A percentile compares a stretch with the other conserved stretches of the same genome.
These are phyloP conservation scores for Neobulgaria alba DNA, from an alignment of 2,329 filamentous ascomycete genomes.

Conservation along the genomic window DNA sequence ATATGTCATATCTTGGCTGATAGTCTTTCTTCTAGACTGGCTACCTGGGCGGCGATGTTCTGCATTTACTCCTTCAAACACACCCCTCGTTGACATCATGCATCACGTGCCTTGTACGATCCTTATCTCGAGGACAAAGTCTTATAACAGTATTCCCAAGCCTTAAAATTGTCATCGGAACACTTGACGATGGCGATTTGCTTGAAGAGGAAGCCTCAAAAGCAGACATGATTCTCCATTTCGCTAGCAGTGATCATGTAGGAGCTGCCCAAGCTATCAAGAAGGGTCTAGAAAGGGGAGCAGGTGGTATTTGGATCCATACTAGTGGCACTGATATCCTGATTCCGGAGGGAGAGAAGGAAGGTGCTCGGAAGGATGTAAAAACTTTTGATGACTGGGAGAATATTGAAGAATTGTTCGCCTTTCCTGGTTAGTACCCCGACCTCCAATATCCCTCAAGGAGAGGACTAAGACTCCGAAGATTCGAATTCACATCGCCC, in stretches of 20 bases:
- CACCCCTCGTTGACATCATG: slow-evolving; percentile 5
- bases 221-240: slow-evolving; percentile 30
- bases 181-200: neutral
- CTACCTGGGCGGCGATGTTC: slow-evolving; percentile 11
- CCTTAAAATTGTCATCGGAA: slow-evolving; percentile 23
- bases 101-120: slow-evolving; percentile 9
- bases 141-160: slow-evolving; percentile 16
- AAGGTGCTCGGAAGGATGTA: slow-evolving; percentile 31
- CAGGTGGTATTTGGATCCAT: slow-evolving; percentile 43
- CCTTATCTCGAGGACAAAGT: neutral
- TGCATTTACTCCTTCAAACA: slow-evolving; percentile 5
- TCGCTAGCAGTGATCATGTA: slow-evolving; percentile 33
- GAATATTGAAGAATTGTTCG: slow-evolving; percentile 44
- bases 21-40: slow-evolving; percentile 5
- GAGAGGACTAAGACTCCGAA: neutral
- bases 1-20: neutral
- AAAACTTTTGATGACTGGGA: slow-evolving; percentile 51
- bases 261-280: slow-evolving; percentile 37
- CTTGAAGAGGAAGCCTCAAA: slow-evolving; percentile 26
- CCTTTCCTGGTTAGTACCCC: slow-evolving; percentile 1
- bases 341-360: slow-evolving; percentile 18
- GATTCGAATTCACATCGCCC: slow-evolving; percentile 53
- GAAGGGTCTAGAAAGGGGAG: slow-evolving; percentile 36
- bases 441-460: neutral
- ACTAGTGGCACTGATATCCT: slow-evolving; percentile 40